Conservation (phyloP, 805 yeast genomes). For the Pichia deserticola region DNA sequence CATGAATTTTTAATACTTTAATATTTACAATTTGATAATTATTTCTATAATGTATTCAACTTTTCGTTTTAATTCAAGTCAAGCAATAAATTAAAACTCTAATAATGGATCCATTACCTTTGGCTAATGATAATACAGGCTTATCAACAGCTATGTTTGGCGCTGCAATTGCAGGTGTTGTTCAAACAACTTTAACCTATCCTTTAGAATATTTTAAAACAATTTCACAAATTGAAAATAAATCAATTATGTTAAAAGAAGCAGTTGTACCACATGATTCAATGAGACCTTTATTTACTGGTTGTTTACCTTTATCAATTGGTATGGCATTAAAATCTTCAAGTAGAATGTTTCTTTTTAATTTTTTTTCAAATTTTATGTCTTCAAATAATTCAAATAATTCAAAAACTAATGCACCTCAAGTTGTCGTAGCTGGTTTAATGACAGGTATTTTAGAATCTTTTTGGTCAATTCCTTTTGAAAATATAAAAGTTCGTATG, state of each 20-base stretch:
- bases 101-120: constrained; percentile 22
- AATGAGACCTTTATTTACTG: constrained; percentile 35
- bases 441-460: constrained; percentile 82
- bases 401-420: constrained; percentile 59
- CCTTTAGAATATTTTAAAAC: constrained; percentile 71
- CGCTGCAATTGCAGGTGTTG: constrained; percentile 56
- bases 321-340: constrained; percentile 72
- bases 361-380: constrained; percentile 64
- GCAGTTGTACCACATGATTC: constrained; percentile 27
- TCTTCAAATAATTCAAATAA: constrained; percentile 38
- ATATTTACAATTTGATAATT: too few species aligned
- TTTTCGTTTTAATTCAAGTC: too few species aligned
- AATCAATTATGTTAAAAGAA: constrained; percentile 23
- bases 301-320: constrained; percentile 67
- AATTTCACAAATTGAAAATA: constrained; percentile 49
- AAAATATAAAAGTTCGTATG: constrained; percentile 73
- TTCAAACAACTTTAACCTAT: constrained; percentile 55
- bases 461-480: constrained; percentile 82
- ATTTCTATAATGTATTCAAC: too few species aligned
- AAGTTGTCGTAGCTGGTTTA: constrained; percentile 74
- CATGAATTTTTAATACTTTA: too few species aligned
- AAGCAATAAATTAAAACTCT: background rate
- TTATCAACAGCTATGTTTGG: constrained; percentile 52
- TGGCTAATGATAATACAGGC: constrained; percentile 28
- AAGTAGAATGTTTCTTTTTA: constrained; percentile 67